A percentile compares a stretch with the other conserved stretches of the same genome.
Evolutionary conservation across 2,329 filamentous ascomycete species (phyloP).

Genomic region (Penicillium sp.): DNA sequence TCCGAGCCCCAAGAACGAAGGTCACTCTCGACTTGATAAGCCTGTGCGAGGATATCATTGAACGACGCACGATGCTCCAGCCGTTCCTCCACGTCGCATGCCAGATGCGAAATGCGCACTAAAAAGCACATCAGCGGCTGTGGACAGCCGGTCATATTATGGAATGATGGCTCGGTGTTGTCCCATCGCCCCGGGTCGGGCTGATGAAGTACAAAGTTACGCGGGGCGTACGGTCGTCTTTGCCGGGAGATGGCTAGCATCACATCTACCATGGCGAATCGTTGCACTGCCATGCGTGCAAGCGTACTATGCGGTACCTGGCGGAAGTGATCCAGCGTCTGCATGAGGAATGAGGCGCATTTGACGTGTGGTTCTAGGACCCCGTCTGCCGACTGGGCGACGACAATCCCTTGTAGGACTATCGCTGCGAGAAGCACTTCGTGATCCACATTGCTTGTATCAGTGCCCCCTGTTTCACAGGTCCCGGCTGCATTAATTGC

Average conservation of each 20-base stretch:
- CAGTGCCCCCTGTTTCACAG: conserved; percentile 1
- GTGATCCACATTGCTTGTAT: conserved; percentile 7
- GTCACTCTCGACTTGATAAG: conserved; percentile 18
- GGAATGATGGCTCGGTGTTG: conserved; percentile 20
- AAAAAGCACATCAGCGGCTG: conserved; percentile 24
- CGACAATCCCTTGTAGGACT: conserved; percentile 20
- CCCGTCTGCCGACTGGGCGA: conserved; percentile 21
- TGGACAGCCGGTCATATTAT: conserved; percentile 25
- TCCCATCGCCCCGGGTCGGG: conserved; percentile 19
- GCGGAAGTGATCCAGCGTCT: conserved; percentile 15
- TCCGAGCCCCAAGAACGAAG: conserved; percentile 18
- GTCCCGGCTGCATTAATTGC: conserved; percentile 3
- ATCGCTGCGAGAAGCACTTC: conserved; percentile 21
- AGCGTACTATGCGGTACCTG: conserved; percentile 13
- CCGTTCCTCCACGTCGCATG: conserved; percentile 17
- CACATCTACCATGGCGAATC: conserved; percentile 24
- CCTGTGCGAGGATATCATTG: conserved; percentile 10
- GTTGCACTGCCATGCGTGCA: conserved; percentile 18
- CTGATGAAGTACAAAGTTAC: conserved; percentile 16
- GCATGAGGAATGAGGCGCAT: conserved; percentile 23
- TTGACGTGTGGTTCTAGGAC: conserved; percentile 22
- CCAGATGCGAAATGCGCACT: conserved; percentile 19
- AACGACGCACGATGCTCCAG: neutral
- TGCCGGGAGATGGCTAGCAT: conserved; percentile 25
- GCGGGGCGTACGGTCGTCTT: conserved; percentile 18